Evolutionary conservation across 1,284 basidiomycete genomes (phyloP), one percentile per base, ranked within the genome.

Genomic region (Rhodotorula glutinis): DNA sequence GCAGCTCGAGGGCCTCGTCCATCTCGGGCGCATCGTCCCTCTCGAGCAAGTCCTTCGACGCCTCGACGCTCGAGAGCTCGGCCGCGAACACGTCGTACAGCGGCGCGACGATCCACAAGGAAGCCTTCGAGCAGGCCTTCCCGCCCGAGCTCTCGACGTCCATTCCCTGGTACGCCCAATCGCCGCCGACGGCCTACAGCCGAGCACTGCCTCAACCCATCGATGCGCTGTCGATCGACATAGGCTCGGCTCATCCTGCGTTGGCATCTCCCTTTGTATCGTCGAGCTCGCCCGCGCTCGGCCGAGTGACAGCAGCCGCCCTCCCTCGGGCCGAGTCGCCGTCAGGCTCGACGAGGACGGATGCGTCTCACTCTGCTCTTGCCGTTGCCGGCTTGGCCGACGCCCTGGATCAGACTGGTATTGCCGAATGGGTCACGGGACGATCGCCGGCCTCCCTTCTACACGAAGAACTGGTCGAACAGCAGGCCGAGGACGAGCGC

Each of bases 1-100:
- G 62, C 52, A 60, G 52, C 40, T 64, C 62, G 17, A 44, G 44
- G 41, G 57, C 55, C 1, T 68, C 66, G 10, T 33, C 59, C 19
- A 11, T 40, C 21, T 64, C 62, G 13, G 54, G 55, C 43, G 16
- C n/a, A 25, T 58, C 62, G 21, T 47, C 49, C n/a, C n/a, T 63
- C 3, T 63, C 62, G 41, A 44, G 43, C 64, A 62, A 55, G 40
- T 62, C 57, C 11, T 56, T 70, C 55, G 64, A 58, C 44, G 57
- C 64, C 9, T 70, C 68, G 25, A 70, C 66, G 4, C 59, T 68
- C 29, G 66, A 62, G 19, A 64, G 62, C 52, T 61, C 66, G 23
- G 62, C 62, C 1, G 62, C 62, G 8, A 63, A 63, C 43, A 58
- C 57, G 9, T 63, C 62, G 13, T 54, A 13, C 25, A 44, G 56